Conservation (phyloP, 148 eudicot genomes). For the Limonium bicolor region DNA sequence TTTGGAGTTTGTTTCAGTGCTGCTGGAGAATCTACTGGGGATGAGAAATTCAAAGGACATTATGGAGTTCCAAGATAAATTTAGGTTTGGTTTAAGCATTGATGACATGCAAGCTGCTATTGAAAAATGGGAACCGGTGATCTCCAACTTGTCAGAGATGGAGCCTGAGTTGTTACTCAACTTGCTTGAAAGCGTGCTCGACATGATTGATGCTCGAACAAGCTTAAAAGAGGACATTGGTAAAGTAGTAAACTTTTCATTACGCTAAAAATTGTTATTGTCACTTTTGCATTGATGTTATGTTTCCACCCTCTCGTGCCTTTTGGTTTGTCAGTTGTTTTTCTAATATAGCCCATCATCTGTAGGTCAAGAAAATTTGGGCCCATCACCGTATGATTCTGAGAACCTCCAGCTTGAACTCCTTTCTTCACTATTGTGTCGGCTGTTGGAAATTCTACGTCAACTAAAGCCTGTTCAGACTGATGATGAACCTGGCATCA, state of each 20-base stretch:
- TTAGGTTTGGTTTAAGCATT: constrained; percentile 16
- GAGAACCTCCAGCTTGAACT: constrained; percentile 19
- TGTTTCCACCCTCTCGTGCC: not conserved
- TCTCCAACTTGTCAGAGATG: constrained; percentile 48
- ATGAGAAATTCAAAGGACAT: constrained; percentile 26
- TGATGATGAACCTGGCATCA: constrained; percentile 11
- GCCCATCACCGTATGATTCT: constrained; percentile 15
- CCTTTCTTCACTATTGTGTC: constrained; percentile 41
- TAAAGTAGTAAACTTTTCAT: constrained; percentile 13
- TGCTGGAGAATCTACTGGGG: constrained; percentile 50
- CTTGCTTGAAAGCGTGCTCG: constrained; percentile 47
- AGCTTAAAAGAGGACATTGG: constrained; percentile 29
- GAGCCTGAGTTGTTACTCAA: constrained; percentile 54
- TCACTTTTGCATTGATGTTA: constrained; percentile 1
- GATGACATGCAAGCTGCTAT: constrained; percentile 22
- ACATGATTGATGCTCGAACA: constrained; percentile 43
- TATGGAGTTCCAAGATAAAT: constrained; percentile 14
- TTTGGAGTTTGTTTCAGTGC: constrained; percentile 40
- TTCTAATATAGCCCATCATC: too few relatives aligned
- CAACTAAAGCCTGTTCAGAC: constrained; percentile 15
- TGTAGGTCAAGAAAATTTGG: constrained; percentile 23
- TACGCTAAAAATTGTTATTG: not conserved
- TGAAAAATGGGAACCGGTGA: constrained; percentile 72
- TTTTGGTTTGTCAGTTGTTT: not conserved
- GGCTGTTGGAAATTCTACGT: constrained; percentile 39